phyloP scores from a whole-genome alignment of 345 rosid species.

The Geranium brycei region DNA sequence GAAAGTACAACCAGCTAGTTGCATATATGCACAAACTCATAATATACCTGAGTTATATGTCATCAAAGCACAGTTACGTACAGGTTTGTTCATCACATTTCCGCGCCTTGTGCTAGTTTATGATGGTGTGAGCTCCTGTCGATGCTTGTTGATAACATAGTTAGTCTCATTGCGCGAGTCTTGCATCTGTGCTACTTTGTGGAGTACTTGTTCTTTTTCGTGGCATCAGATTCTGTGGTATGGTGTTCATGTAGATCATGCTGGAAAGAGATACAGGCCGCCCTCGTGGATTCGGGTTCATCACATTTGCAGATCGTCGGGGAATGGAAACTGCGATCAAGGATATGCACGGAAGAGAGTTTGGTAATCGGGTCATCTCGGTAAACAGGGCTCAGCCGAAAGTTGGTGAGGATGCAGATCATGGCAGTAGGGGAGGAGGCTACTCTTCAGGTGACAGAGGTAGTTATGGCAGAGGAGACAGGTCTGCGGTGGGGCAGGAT shows the following conservation, averaged over 20 bases:
- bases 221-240: slow-evolving; percentile 25
- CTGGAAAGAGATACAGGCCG: slow-evolving; percentile 92
- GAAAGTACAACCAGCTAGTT: background rate
- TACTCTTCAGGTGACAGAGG: slow-evolving; percentile 61
- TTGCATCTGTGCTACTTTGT: background rate
- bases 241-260: slow-evolving; percentile 60
- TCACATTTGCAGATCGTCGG: slow-evolving; percentile 80
- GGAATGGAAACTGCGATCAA: slow-evolving; percentile 94
- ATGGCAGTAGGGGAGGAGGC: slow-evolving; percentile 77
- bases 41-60: background rate
- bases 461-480: slow-evolving; percentile 56
- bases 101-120: background rate
- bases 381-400: slow-evolving; percentile 98
- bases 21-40: background rate
- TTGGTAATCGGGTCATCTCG: slow-evolving; percentile 77
- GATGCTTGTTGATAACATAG: too few relatives aligned
- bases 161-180: background rate
- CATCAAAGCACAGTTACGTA: background rate
- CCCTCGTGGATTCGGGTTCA: slow-evolving; percentile 94
- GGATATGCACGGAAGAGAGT: slow-evolving; percentile 91
- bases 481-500: slow-evolving; percentile 54
- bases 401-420: slow-evolving; percentile 64
- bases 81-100: background rate
- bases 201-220: slow-evolving; percentile 9
- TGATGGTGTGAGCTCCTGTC: too few relatives aligned